Conservation (phyloP, 768 basidiomycete species). For the Dioszegia hungarica region DNA sequence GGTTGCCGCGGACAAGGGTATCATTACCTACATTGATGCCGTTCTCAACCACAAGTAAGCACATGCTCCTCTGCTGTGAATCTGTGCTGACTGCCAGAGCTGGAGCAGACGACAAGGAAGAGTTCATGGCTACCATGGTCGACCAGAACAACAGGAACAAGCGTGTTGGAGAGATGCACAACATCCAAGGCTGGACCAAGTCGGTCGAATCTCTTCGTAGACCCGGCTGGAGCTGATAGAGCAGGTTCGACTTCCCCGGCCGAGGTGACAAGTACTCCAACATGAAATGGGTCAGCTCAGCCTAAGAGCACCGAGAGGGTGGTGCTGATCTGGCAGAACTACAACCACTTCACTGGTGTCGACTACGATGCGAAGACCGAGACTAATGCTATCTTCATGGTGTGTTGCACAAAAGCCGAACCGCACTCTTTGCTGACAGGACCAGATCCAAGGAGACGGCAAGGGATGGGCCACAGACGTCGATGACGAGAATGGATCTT, state of each 20-base stretch:
- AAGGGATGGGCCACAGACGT: conserved; percentile 79
- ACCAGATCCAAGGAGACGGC: conserved; percentile 59
- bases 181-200: conserved; percentile 63
- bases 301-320: not conserved
- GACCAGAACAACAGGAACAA: conserved; percentile 64
- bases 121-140: conserved; percentile 65
- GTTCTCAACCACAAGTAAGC: conserved; percentile 70
- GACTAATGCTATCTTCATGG: conserved; percentile 58
- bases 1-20: conserved; percentile 62
- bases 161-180: conserved; percentile 57
- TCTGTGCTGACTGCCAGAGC: conserved; percentile 51
- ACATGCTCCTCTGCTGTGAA: not conserved
- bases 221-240: not conserved
- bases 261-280: conserved; percentile 58
- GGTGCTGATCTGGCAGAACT: conserved; percentile 51
- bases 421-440: not conserved
- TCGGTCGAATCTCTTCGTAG: conserved; percentile 12
- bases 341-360: conserved; percentile 61
- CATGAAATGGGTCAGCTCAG: conserved; percentile 31
- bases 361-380: conserved; percentile 74
- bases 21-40: conserved; percentile 77
- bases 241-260: conserved; percentile 71
- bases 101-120: conserved; percentile 73
- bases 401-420: no score
- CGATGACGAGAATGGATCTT: conserved; percentile 64